These are phyloP conservation scores for Apiotrichum laibachii DNA, from an alignment of 1,284 basidiomycete genomes.

Conservation along the genomic window DNA sequence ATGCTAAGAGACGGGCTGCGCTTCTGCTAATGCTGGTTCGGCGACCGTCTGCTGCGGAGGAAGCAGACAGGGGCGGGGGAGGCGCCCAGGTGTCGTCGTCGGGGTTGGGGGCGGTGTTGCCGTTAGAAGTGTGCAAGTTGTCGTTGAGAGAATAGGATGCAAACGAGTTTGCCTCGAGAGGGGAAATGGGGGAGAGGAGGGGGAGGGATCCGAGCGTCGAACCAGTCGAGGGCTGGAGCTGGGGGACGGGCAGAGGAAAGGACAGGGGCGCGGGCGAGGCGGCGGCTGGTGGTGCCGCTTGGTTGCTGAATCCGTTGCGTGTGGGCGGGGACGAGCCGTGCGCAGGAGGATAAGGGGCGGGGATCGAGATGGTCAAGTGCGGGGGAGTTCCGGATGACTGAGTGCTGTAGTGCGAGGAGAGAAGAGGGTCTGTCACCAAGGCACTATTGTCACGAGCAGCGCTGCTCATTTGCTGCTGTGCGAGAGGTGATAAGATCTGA, in stretches of 20 bases:
- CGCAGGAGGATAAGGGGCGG: neutral
- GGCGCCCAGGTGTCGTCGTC: neutral
- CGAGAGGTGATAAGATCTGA: too few relatives aligned
- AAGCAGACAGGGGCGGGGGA: slow-evolving; percentile 4
- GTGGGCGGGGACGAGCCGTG: neutral
- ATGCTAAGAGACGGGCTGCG: slow-evolving; percentile 2
- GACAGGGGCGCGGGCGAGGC: neutral
- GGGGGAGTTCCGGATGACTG: neutral
- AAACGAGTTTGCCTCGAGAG: slow-evolving; percentile 24
- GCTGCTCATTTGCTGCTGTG: neutral
- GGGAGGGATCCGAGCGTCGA: slow-evolving; percentile 23
- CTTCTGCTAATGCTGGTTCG: slow-evolving; percentile 13
- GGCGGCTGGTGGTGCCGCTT: neutral
- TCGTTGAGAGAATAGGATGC: slow-evolving; percentile 1
- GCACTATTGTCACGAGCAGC: neutral
- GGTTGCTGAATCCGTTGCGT: neutral
- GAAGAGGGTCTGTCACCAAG: neutral
- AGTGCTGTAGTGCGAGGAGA: neutral
- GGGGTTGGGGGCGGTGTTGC: neutral
- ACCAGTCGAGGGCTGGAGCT: neutral
- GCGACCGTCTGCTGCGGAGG: slow-evolving; percentile 3
- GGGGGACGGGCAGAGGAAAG: neutral
- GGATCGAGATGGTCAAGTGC: neutral
- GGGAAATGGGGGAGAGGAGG: slow-evolving; percentile 30
- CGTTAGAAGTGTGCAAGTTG: neutral